Conservation (phyloP, 176 grass and related monocot genomes). For the Cenchrus americanus region DNA sequence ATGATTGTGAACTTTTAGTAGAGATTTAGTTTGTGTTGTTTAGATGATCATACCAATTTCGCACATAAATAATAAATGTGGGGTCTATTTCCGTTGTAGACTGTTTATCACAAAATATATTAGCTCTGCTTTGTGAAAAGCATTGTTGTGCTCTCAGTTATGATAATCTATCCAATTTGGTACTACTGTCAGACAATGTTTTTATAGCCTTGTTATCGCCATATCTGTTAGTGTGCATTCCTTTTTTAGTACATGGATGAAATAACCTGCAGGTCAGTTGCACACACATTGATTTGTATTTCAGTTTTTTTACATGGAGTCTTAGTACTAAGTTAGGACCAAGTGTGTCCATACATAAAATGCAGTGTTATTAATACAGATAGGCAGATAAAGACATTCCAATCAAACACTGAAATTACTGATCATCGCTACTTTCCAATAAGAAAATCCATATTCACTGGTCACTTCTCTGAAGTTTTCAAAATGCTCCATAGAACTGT, state of each 20-base stretch:
- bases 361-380: not conserved
- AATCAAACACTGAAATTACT: conserved; percentile 29
- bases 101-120: not conserved
- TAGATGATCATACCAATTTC: not conserved
- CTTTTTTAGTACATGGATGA: not conserved
- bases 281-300: not conserved
- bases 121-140: not conserved
- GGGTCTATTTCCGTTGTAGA: not conserved
- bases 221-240: not conserved
- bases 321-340: not conserved
- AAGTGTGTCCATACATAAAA: conserved; percentile 16
- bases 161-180: conserved; percentile 19
- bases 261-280: conserved; percentile 22
- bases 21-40: not conserved
- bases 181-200: not conserved
- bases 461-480: not conserved
- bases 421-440: conserved; percentile 1
- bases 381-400: conserved; percentile 11
- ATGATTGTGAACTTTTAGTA: not conserved
- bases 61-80: not conserved
- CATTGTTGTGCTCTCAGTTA: not conserved
- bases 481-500: conserved; percentile 10
- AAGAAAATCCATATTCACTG: conserved; percentile 28
- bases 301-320: conserved; percentile 27
- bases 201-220: not conserved